These are phyloP conservation scores for Schwanniomyces pseudopolymorphus DNA, from an alignment of 805 yeast genomes.

Conservation along the genomic window DNA sequence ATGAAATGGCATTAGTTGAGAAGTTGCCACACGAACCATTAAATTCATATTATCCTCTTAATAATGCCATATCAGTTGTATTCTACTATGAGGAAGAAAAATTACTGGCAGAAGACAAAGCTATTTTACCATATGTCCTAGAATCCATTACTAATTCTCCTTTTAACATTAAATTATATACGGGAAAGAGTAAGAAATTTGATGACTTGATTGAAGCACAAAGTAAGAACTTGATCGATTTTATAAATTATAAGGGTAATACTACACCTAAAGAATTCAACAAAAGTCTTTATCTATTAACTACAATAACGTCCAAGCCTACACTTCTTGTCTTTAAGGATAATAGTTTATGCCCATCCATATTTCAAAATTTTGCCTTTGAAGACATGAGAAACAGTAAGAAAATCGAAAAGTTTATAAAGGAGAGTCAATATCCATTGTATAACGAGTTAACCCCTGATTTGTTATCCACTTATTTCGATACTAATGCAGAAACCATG, in stretches of 20 bases:
- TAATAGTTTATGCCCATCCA: constrained; percentile 48
- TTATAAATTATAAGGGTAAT: constrained; percentile 41
- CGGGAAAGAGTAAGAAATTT: constrained; percentile 46
- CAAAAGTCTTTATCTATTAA: constrained; percentile 47
- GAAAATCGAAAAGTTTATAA: constrained; percentile 50
- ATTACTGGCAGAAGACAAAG: constrained; percentile 59
- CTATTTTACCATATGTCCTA: constrained; percentile 56
- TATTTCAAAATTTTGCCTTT: constrained; percentile 62
- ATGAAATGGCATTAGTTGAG: constrained; percentile 27
- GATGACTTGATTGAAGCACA: constrained; percentile 42
- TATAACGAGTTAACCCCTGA: constrained; percentile 51
- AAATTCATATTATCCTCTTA: constrained; percentile 35
- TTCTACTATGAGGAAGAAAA: constrained; percentile 53
- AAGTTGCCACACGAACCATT: constrained; percentile 31
- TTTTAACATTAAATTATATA: constrained; percentile 52
- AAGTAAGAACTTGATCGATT: constrained; percentile 39
- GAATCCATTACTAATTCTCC: constrained; percentile 62
- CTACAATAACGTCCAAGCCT: constrained; percentile 59
- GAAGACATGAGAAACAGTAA: constrained; percentile 57
- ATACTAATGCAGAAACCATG: constrained; percentile 13
- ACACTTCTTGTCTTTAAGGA: constrained; percentile 62
- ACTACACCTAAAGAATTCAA: constrained; percentile 37
- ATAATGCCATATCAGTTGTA: constrained; percentile 49
- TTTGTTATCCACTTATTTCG: constrained; percentile 35
- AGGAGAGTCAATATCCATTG: constrained; percentile 49